phyloP scores from a whole-genome alignment of 169 alveolate genomes.

The Plasmodium falciparum region DNA sequence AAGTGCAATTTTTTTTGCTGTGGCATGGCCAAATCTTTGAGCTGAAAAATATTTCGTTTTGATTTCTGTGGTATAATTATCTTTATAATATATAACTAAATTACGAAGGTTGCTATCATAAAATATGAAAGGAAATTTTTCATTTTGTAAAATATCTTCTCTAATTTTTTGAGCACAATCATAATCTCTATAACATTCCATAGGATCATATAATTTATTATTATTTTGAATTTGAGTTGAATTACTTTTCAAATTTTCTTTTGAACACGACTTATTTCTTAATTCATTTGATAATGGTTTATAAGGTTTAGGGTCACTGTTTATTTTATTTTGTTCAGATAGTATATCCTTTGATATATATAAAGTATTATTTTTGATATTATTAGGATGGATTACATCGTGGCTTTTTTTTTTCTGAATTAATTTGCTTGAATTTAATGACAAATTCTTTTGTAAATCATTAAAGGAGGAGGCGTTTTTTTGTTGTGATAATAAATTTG shows the following conservation, averaged over 20 bases:
- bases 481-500: too few relatives aligned
- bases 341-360: conserved; percentile 2
- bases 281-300: neutral
- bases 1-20: conserved; percentile 62
- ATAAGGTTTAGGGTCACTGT: neutral
- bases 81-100: conserved; percentile 63
- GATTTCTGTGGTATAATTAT: conserved; percentile 17
- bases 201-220: neutral
- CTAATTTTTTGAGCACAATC: conserved; percentile 30
- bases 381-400: neutral
- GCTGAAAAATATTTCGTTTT: conserved; percentile 64
- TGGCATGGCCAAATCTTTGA: conserved; percentile 73
- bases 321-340: neutral
- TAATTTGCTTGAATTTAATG: neutral
- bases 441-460: conserved; percentile 3
- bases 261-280: neutral
- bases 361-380: neutral
- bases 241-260: neutral
- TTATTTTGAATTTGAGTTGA: neutral
- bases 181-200: conserved; percentile 41
- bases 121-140: conserved; percentile 55
- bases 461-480: neutral
- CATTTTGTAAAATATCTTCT: conserved; percentile 42
- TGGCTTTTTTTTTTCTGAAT: neutral
- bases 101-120: conserved; percentile 43